These are phyloP conservation scores for Colletotrichum sp. DNA, from an alignment of 2,329 filamentous ascomycete species.

Conservation along the genomic window DNA sequence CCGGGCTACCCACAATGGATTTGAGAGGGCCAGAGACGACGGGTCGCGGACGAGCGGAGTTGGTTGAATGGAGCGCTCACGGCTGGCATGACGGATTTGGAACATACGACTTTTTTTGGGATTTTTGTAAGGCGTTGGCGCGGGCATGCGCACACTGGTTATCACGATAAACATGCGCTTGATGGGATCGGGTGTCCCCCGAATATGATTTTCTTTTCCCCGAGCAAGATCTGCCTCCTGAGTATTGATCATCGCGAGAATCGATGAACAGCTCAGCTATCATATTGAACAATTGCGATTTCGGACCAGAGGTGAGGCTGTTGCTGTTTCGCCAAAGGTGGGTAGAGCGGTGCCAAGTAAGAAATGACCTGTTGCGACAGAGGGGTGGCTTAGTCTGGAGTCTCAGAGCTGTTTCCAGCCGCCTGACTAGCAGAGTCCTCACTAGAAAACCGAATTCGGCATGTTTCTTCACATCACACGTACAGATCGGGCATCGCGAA, in stretches of 20 bases:
- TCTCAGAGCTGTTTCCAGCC: not conserved
- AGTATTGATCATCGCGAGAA: not conserved
- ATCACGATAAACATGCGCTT: not conserved
- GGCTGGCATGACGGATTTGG: not conserved
- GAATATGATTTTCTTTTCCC: not conserved
- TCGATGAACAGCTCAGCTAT: fast-evolving
- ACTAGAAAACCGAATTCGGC: not conserved
- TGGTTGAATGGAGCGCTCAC: not conserved
- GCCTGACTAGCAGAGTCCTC: not conserved
- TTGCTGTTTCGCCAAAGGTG: not conserved
- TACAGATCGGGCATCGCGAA: not conserved
- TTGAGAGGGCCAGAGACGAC: not conserved
- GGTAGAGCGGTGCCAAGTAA: not conserved
- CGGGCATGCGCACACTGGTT: not conserved
- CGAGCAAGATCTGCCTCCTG: not conserved
- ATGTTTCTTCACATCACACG: not conserved
- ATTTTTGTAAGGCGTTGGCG: not conserved
- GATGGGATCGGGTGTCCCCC: not conserved
- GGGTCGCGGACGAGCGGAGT: not conserved
- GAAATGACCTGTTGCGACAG: not conserved
- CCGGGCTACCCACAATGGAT: conserved; percentile 13
- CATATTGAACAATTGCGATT: not conserved
- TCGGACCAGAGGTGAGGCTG: not conserved
- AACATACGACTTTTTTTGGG: not conserved
- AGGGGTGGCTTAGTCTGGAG: not conserved